Conservation (phyloP, 1,284 basidiomycete genomes). For the Ustilago vetiveriae region DNA sequence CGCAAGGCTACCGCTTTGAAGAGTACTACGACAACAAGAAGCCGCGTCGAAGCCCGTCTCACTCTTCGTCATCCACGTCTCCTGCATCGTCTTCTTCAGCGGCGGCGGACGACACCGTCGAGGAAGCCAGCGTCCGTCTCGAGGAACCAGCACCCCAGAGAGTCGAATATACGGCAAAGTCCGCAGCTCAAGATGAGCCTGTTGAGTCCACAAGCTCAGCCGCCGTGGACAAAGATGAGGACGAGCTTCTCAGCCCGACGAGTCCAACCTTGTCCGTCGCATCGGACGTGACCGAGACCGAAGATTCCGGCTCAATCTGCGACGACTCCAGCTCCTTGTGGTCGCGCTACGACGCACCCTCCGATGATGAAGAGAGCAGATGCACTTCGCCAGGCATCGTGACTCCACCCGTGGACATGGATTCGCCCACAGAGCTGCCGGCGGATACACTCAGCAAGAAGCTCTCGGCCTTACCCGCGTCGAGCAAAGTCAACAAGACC, state of each 20-base stretch:
- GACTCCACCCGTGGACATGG: slow-evolving; percentile 23
- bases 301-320: slow-evolving; percentile 21
- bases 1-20: slow-evolving; percentile 36
- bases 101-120: slow-evolving; percentile 10
- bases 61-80: not conserved
- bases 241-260: slow-evolving; percentile 12
- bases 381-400: slow-evolving; percentile 35
- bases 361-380: slow-evolving; percentile 18
- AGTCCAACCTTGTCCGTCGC: slow-evolving; percentile 24
- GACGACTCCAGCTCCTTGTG: slow-evolving; percentile 40
- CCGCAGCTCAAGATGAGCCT: not conserved
- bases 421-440: not conserved
- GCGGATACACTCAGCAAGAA: slow-evolving; percentile 26
- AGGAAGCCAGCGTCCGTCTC: slow-evolving; percentile 31
- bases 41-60: slow-evolving; percentile 11
- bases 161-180: slow-evolving; percentile 5
- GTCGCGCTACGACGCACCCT: slow-evolving; percentile 20
- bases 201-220: not conserved
- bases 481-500: slow-evolving; percentile 1
- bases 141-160: slow-evolving; percentile 39
- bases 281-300: slow-evolving; percentile 20
- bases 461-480: slow-evolving; percentile 12
- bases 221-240: slow-evolving; percentile 3
- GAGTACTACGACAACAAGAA: slow-evolving; percentile 40
- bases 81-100: not conserved